Percentiles rank a stretch among this genome's conserved stretches.
Evolutionary conservation across 805 yeast species (phyloP).

Genomic region (Ogataea zsoltii): DNA sequence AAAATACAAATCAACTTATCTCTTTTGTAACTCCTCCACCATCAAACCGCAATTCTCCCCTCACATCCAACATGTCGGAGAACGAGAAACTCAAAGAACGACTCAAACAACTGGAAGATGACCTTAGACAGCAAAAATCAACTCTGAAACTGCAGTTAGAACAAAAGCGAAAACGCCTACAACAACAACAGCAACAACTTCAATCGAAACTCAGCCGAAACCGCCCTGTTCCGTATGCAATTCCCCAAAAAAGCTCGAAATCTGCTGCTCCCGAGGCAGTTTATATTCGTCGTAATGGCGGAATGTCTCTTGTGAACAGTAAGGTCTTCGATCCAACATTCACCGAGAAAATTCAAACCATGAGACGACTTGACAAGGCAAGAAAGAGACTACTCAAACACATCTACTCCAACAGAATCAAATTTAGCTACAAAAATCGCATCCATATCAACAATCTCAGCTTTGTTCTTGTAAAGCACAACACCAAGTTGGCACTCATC

Average conservation of each 20-base stretch:
- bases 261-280: not conserved
- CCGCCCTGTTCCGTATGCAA: conserved; percentile 4
- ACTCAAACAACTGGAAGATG: conserved; percentile 21
- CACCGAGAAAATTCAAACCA: conserved; percentile 24
- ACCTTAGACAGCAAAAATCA: conserved; percentile 19
- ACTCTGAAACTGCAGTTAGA: conserved; percentile 20
- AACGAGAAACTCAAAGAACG: conserved; percentile 19
- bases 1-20: not conserved
- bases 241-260: conserved; percentile 3
- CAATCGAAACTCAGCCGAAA: conserved; percentile 2
- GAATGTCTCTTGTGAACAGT: conserved; percentile 41
- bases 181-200: conserved; percentile 9
- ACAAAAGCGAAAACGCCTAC: conserved; percentile 13
- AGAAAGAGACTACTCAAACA: conserved; percentile 20
- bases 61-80: conserved; percentile 18
- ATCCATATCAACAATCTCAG: conserved; percentile 40
- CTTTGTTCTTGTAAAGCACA: conserved; percentile 44
- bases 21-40: not conserved
- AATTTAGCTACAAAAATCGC: conserved; percentile 48
- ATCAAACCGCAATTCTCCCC: not conserved
- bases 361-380: conserved; percentile 18
- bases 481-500: conserved; percentile 43
- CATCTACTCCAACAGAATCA: conserved; percentile 34
- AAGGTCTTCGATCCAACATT: conserved; percentile 37
- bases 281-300: conserved; percentile 33